A percentile compares a stretch with the other conserved stretches of the same genome.
phyloP scores from a whole-genome alignment of 768 basidiomycete genomes.

The Mycena crocata region DNA sequence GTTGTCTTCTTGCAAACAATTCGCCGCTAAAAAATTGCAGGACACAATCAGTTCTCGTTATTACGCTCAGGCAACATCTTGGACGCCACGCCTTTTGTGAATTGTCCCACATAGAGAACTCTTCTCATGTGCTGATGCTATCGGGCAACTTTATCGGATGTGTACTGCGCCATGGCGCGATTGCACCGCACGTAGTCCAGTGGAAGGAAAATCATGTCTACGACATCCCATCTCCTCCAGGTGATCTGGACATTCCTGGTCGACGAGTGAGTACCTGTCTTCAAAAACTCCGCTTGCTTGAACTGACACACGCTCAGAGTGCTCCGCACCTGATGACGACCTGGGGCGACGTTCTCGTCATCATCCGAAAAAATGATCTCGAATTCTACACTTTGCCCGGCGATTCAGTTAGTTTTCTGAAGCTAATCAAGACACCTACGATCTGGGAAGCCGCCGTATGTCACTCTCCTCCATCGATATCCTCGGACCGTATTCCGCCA shows the following conservation, averaged over 20 bases:
- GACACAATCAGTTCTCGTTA: conserved; percentile 2
- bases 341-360: neutral
- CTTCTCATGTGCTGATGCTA: conserved; percentile 18
- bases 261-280: conserved; percentile 2
- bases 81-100: neutral
- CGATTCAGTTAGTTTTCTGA: neutral
- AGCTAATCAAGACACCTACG: neutral
- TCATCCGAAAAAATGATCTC: neutral
- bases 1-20: neutral
- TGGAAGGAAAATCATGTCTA: neutral
- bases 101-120: conserved; percentile 10
- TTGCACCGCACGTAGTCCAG: conserved; percentile 18
- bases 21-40: neutral
- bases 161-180: conserved; percentile 9
- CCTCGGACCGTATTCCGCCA: neutral
- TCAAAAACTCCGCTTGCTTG: neutral
- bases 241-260: conserved; percentile 1
- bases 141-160: conserved; percentile 23
- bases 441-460: conserved; percentile 22
- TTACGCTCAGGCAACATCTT: neutral
- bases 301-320: conserved; percentile 4
- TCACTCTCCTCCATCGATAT: neutral
- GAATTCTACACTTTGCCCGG: conserved; percentile 8
- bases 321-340: conserved; percentile 15
- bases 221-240: conserved; percentile 1